Evolutionary conservation across 208 protist species (phyloP), one percentile per base, ranked within the genome.

Genomic region (Wallacemonas sp.): DNA sequence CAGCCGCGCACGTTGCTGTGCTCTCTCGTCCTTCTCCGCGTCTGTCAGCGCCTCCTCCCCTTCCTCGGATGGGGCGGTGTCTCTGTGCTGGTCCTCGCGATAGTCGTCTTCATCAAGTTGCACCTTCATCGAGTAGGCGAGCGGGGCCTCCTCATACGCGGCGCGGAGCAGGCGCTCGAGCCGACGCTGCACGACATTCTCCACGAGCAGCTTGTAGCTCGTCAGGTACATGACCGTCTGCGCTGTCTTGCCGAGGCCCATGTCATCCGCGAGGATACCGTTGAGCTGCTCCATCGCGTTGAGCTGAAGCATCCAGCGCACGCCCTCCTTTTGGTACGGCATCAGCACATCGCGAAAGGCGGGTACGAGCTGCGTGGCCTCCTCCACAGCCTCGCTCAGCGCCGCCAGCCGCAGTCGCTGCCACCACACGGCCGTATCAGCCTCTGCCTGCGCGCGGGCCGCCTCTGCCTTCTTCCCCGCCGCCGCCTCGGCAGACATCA

Each of bases 261-360:
- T 98, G 64, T 98, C 97, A 77, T 98, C 97, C 0, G 95, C 97
- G 7, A 98, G 74, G 49, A 98, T 96, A n/a, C 92, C 89, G 68
- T 97, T 98, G 20, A 96, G 82, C 54, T 76, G 72, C 48, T 96
- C 94, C 57, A 95, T 86, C 28, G 93, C 73, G 65, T 98, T 94
- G 14, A 97, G 68, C 31, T 86, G 77, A 63, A 99, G 84, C 32
- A 99, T 57, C 98, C 98, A 99, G 64, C 97, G 98, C 22, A 99
- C 80, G 16, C 98, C 98, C 38, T 93, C 80, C 25, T 98, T 41
- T 77, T 99, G 98, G 70, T 99, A 99, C 29, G 89, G 77, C 44
- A 97, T 82, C 72, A 99, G 86, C 36, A 70, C 46, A n/a, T 52
- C 26, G 3, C 49, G 42, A 22, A 84, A 77, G 14, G 70, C 63